A percentile compares a stretch with the other conserved stretches of the same genome.
Evolutionary conservation across 202 grass and related monocot species (phyloP).

Genomic region (Digitaria exilis): DNA sequence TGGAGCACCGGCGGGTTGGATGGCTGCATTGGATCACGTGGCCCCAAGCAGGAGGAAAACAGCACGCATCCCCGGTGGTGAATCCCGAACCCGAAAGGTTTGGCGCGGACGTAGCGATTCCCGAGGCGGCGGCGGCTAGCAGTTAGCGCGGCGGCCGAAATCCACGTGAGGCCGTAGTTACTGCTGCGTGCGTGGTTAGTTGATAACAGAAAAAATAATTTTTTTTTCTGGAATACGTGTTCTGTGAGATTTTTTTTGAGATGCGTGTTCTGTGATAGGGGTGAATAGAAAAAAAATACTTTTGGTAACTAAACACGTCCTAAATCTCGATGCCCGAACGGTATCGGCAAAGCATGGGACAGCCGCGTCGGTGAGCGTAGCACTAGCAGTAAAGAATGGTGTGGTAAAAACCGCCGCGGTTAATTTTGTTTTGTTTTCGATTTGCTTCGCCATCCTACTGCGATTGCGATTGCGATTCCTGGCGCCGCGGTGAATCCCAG

Average conservation of each 20-base stretch:
- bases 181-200: too few species aligned
- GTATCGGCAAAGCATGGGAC: not conserved
- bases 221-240: too few species aligned
- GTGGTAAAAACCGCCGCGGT: not conserved
- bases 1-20: not conserved
- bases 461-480: not conserved
- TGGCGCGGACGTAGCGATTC: constrained; percentile 35
- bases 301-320: too few species aligned
- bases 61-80: not conserved
- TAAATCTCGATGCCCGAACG: constrained; percentile 39
- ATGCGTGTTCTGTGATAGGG: too few species aligned
- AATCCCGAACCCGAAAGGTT: not conserved
- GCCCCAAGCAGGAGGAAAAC: not conserved
- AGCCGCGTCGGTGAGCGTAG: constrained; percentile 3
- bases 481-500: constrained; percentile 22
- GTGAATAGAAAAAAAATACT: too few species aligned
- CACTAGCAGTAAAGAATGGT: too few species aligned
- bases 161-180: constrained; percentile 29
- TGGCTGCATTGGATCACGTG: not conserved
- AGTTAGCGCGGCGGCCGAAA: not conserved
- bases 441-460: not conserved
- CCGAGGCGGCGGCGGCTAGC: constrained; percentile 6
- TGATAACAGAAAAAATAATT: too few species aligned
- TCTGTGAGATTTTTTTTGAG: too few species aligned
- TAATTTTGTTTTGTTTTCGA: not conserved